phyloP scores from a whole-genome alignment of 2,329 filamentous ascomycete genomes.

The Fusarium compactum region DNA sequence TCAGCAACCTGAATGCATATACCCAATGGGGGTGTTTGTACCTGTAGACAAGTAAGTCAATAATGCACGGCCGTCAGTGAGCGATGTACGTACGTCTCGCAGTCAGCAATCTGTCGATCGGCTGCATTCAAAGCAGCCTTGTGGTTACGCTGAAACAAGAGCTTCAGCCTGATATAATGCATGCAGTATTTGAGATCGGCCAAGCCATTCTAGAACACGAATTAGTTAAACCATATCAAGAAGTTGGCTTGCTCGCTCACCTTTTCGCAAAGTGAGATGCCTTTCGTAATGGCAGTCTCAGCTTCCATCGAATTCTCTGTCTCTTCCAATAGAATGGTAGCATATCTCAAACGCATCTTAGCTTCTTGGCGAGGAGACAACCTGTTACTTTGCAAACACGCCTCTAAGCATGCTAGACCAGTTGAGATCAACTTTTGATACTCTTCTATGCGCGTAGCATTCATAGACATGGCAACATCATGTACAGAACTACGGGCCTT shows the following conservation, averaged over 20 bases:
- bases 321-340: constrained; percentile 77
- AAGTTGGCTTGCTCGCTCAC: constrained; percentile 52
- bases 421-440: constrained; percentile 81
- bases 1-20: constrained; percentile 81
- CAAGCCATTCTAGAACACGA: constrained; percentile 52
- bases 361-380: constrained; percentile 76
- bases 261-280: constrained; percentile 76
- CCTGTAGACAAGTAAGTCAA: constrained; percentile 50
- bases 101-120: constrained; percentile 76
- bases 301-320: constrained; percentile 81
- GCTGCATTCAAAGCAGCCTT: constrained; percentile 79
- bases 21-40: constrained; percentile 78
- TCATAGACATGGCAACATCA: constrained; percentile 56
- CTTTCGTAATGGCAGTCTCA: constrained; percentile 78
- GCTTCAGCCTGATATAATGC: constrained; percentile 77
- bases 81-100: constrained; percentile 67
- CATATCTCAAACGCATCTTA: constrained; percentile 76
- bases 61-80: neutral
- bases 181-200: constrained; percentile 80
- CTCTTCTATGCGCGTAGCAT: constrained; percentile 63
- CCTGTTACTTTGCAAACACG: constrained; percentile 71
- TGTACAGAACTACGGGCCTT: constrained; percentile 71
- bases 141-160: constrained; percentile 76
- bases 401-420: constrained; percentile 78
- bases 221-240: constrained; percentile 43